Evolutionary conservation across 306 rosid species (phyloP).

Genomic region (Morella rubra): DNA sequence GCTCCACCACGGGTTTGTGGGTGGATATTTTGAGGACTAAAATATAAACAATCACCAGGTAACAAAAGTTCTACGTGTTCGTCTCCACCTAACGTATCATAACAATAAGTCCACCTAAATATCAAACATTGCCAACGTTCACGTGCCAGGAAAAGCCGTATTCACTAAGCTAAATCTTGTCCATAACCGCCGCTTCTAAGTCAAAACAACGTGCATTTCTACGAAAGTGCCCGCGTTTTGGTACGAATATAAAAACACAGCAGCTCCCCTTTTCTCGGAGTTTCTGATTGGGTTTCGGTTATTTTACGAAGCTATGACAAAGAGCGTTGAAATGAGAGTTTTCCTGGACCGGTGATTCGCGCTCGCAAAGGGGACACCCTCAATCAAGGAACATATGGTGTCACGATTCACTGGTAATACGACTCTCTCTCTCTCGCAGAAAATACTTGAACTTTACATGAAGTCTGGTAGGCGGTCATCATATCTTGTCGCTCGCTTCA

Average conservation of each 20-base stretch:
- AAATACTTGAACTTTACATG: no score
- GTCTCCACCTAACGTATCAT: no score
- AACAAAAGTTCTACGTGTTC: no score
- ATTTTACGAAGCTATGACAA: slow-evolving; percentile 16
- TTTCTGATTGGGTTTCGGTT: neutral
- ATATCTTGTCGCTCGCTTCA: no score
- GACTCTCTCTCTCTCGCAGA: neutral
- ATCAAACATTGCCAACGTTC: neutral
- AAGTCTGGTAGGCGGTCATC: no score
- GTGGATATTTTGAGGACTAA: no score
- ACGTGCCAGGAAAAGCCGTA: neutral
- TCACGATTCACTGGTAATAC: slow-evolving; percentile 15
- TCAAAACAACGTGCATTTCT: no score
- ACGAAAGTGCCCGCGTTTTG: no score
- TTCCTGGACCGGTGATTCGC: slow-evolving; percentile 12
- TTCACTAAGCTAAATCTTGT: neutral
- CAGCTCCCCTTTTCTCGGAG: no score
- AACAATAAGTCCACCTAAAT: neutral
- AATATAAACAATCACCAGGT: no score
- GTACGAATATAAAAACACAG: no score
- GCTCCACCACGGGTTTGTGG: no score
- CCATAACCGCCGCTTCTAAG: neutral
- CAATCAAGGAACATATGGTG: slow-evolving; percentile 10
- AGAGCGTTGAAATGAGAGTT: neutral
- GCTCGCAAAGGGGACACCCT: slow-evolving; percentile 9